A percentile compares a stretch with the other conserved stretches of the same genome.
Evolutionary conservation across 2,329 filamentous ascomycete genomes (phyloP).

Genomic region (Phyllachora maydis): DNA sequence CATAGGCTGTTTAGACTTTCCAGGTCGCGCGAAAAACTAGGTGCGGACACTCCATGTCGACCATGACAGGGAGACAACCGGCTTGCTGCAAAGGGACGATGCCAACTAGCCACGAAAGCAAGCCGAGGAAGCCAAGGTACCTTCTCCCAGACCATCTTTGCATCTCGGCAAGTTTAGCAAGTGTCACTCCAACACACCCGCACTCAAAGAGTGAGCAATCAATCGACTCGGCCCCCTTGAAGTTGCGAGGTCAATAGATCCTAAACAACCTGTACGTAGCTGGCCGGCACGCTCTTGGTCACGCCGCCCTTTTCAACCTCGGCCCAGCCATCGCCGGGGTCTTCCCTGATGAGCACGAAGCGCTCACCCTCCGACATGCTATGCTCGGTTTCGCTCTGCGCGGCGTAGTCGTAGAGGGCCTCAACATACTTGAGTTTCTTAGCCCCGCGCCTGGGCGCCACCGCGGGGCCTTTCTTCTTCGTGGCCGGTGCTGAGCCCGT

Average conservation of each 20-base stretch:
- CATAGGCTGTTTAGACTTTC: too few species aligned
- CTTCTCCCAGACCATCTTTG: too few species aligned
- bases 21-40: too few species aligned
- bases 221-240: too few species aligned
- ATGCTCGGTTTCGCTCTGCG: constrained; percentile 70
- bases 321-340: constrained; percentile 86
- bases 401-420: constrained; percentile 79
- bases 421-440: constrained; percentile 92
- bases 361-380: constrained; percentile 80
- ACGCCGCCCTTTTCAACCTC: constrained; percentile 85
- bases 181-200: too few species aligned
- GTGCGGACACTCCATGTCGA: too few species aligned
- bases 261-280: constrained; percentile 67
- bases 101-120: too few species aligned
- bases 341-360: constrained; percentile 75
- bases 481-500: constrained; percentile 16
- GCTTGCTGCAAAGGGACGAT: too few species aligned
- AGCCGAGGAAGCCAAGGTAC: too few species aligned
- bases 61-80: too few species aligned
- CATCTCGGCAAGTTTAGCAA: too few species aligned
- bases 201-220: constrained; percentile 6
- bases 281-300: constrained; percentile 79
- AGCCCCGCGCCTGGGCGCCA: constrained; percentile 74
- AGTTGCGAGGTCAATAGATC: too few species aligned
- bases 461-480: constrained; percentile 81